A percentile compares a stretch with the other conserved stretches of the same genome.
These are phyloP conservation scores for Acanthamoeba castellanii DNA, from an alignment of 208 protist species.

Conservation along the genomic window DNA sequence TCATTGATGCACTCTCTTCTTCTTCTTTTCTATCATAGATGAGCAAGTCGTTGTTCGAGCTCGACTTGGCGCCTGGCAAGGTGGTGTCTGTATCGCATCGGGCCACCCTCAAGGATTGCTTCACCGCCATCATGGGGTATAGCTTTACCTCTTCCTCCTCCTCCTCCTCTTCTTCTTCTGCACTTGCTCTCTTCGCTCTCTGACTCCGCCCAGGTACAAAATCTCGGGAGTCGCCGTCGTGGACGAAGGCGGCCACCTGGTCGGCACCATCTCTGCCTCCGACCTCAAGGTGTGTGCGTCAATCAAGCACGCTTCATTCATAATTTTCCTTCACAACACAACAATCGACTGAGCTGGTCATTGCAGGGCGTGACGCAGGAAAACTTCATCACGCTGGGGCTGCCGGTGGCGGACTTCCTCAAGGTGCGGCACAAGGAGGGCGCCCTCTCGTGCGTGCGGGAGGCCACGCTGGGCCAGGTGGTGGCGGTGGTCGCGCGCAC, in stretches of 20 bases:
- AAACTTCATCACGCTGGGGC: neutral
- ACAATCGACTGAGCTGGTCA: neutral
- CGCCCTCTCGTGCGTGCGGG: neutral
- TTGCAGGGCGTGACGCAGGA: slow-evolving; percentile 50
- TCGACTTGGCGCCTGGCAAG: slow-evolving; percentile 15
- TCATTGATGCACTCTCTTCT: neutral
- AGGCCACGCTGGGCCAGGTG: slow-evolving; percentile 53
- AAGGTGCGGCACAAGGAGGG: slow-evolving; percentile 7
- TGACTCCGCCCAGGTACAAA: neutral
- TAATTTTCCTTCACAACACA: neutral
- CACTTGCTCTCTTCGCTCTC: neutral
- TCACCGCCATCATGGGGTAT: slow-evolving; percentile 39
- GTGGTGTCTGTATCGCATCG: slow-evolving; percentile 17
- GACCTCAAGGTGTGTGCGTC: slow-evolving; percentile 7
- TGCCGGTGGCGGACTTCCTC: slow-evolving; percentile 23
- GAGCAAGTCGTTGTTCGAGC: neutral
- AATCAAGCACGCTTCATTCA: neutral
- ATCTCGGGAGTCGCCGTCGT: slow-evolving; percentile 26
- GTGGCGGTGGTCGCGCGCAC: neutral
- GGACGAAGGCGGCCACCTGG: neutral
- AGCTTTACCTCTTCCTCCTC: neutral
- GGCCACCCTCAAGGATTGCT: slow-evolving; percentile 48
- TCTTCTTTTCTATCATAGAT: neutral
- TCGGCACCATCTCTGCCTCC: slow-evolving; percentile 39
- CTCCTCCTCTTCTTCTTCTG: neutral